phyloP scores from a whole-genome alignment of 305 asterid genomes.

The Fraxinus nigra region DNA sequence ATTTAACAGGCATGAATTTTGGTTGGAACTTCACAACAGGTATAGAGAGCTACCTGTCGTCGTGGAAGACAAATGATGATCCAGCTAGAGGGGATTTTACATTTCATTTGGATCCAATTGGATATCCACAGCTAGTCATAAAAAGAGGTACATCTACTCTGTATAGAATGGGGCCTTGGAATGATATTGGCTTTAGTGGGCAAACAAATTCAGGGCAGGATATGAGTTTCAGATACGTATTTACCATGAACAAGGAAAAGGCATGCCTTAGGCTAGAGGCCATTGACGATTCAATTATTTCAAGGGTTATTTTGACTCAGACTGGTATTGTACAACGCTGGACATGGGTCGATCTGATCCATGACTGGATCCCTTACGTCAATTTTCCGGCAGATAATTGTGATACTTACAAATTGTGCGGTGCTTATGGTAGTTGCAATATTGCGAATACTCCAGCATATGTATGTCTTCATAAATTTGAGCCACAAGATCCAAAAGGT shows the following conservation, averaged over 20 bases:
- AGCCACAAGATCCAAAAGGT: not conserved
- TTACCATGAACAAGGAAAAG: not conserved
- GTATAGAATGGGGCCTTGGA: not conserved
- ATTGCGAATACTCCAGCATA: constrained; percentile 19
- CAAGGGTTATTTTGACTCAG: not conserved
- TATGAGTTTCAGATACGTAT: not conserved
- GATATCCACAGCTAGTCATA: not conserved
- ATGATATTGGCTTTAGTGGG: not conserved
- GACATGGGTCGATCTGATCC: constrained; percentile 7
- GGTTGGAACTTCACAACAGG: not conserved
- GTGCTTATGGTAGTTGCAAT: constrained; percentile 23
- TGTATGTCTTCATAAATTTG: constrained; percentile 4
- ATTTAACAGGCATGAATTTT: not conserved
- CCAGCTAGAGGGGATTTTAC: not conserved
- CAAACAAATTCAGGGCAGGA: not conserved
- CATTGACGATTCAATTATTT: not conserved
- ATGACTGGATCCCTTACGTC: not conserved
- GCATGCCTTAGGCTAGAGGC: not conserved
- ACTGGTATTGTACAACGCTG: not conserved
- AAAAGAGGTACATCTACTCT: not conserved
- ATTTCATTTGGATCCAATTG: not conserved
- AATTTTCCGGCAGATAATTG: constrained; percentile 1
- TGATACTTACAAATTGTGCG: constrained; percentile 22
- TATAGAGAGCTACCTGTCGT: not conserved
- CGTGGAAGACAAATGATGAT: not conserved